Evolutionary conservation across 441 rosid species (phyloP), one percentile per base, ranked within the genome.

Genomic region (Pelargonium cotyledonis): DNA sequence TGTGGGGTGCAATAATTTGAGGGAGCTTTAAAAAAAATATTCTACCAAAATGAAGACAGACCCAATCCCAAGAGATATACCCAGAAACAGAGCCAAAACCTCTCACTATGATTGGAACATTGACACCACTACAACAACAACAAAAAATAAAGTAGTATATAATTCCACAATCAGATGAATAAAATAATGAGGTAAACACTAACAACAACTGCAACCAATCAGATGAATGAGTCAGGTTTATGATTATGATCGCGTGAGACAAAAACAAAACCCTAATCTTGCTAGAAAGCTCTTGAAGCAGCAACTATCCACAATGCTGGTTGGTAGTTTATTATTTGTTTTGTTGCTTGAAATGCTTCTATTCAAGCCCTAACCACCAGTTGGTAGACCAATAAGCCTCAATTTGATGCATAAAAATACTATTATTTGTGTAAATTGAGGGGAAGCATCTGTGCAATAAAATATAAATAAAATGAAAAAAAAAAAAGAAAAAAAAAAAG

Each of bases 41-140:
- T 51, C 58, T 51, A 16, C 58, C 58, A 51, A 51, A 51, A 51
- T n/a, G 58, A 21, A 51, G 58, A 51, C 58, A 51, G 58, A 14
- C 58, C 58, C 58, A 51, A 51, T 51, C 58, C 58, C 58, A 51
- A 51, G 16, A 51, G 58, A 51, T 51, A 51, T n/a, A 51, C 53
- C 53, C 53, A 47, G n/a, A 47, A 47, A 47, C 53, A 10, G 53
- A 47, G 8, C 7, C 18, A 51, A 51, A 51, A 18, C 16, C 58
- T 51, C 15, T 16, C 16, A 6, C 1, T 14, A 51, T 51, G 19
- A n/a, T 51, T 51, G 58, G 58, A 51, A 51, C 18, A 51, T 51
- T 51, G 58, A 51, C 58, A 51, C 58, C 58, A n/a, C n/a, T 51
- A 19, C 58, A 51, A 51, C 58, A 51, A 51, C 18, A 49, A 49